Base-by-base conservation (phyloP, 1,139 yeast genomes). In the Hemisphaericaspora xylofermentans region DNA sequence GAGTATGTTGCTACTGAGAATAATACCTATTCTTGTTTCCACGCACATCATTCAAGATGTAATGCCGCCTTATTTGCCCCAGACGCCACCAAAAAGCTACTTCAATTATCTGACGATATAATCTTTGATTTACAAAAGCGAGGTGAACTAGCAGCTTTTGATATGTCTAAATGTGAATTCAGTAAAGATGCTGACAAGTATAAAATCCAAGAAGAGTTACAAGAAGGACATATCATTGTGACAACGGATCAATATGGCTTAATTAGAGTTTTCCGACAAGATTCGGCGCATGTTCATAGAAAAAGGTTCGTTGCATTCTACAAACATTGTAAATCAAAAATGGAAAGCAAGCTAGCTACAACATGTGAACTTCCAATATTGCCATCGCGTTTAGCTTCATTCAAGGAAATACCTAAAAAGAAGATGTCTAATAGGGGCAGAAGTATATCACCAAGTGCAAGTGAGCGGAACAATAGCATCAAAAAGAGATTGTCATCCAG, bases 11-110 rank as follows among this genome's bases (percentile, higher is more conserved):
- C 78, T 5, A 69, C 74, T 45, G 80, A 76, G 45, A 78, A 78
- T 52, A 64, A 64, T 37, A 68, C 79, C 46, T 80, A 80, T 57
- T 72, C 85, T 3, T 74, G 86, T 4, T 86, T 88, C 58, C 94
- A 85, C 61, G 88, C 95, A 0, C 89, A 86, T 60, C 80, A 78
- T 51, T 69, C 84, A 0, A 75, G 79, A 33, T 87, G 88, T 18
- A 88, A 93, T 36, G 81, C 78, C 16, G 93, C 95, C 0, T 54
- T 80, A 1, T 80, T 88, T 64, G 96, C 95, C 0, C 97, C 97
- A 0, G 66, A 76, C n/a, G 67, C 69, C 2, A 83, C 96, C 0
- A 73, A 78, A 44, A 80, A 78, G 43, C 65, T 84, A 13, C 61
- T 89, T 39, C 82, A 84, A 37, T 66, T 82, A 33, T 84, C 95